phyloP scores from a whole-genome alignment of 2,329 filamentous ascomycete species.

The Monosporascus sp. region DNA sequence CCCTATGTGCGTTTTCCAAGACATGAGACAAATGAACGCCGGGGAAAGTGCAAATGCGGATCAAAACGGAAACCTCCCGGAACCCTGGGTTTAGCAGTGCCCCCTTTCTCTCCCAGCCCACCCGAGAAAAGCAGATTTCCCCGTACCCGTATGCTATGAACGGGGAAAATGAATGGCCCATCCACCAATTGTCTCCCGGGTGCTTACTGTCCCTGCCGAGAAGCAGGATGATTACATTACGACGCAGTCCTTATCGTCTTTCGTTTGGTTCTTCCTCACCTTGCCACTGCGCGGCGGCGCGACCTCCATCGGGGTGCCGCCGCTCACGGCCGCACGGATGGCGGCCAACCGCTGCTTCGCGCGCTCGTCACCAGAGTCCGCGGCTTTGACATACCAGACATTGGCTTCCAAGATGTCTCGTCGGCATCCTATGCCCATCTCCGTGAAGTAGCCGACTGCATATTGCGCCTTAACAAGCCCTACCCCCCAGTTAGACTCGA shows the following conservation, averaged over 20 bases:
- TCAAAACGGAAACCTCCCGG: background rate
- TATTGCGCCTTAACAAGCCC: conserved; percentile 78
- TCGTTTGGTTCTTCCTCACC: conserved; percentile 39
- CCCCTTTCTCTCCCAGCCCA: background rate
- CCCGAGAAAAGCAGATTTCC: background rate
- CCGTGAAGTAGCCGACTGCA: conserved; percentile 92
- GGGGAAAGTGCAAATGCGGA: background rate
- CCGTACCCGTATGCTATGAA: background rate
- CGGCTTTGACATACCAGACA: conserved; percentile 95
- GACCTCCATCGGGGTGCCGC: conserved; percentile 52
- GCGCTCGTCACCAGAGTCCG: conserved; percentile 84
- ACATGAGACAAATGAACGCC: background rate
- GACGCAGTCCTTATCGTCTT: conserved; percentile 48
- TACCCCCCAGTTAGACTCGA: conserved; percentile 28
- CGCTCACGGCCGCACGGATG: conserved; percentile 75
- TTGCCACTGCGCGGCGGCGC: conserved; percentile 47
- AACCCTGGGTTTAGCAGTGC: no score
- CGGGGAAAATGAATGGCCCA: background rate
- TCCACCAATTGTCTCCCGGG: background rate
- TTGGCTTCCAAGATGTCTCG: conserved; percentile 95
- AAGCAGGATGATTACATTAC: conserved; percentile 43
- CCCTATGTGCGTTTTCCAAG: no score
- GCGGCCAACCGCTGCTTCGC: conserved; percentile 82
- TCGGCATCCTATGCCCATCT: conserved; percentile 95
- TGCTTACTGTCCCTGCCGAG: background rate